Evolutionary conservation across 768 basidiomycete species (phyloP).

Genomic region (Kwoniella heveanensis): DNA sequence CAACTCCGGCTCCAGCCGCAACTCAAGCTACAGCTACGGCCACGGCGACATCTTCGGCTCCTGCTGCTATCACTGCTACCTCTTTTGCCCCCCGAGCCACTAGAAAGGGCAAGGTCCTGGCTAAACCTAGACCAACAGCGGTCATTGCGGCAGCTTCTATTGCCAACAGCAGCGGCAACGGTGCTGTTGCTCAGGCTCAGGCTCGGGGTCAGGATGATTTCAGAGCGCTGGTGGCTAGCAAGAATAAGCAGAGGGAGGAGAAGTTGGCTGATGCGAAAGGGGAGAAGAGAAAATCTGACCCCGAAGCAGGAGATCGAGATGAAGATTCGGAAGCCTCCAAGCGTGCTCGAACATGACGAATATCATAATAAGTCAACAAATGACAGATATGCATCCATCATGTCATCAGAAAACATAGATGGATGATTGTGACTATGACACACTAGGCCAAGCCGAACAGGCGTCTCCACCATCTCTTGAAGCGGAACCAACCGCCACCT

Average conservation of each 20-base stretch:
- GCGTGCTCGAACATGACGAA: constrained; percentile 16
- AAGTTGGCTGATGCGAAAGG: constrained; percentile 26
- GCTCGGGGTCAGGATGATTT: constrained; percentile 72
- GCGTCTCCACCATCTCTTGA: constrained; percentile 76
- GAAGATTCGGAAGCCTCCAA: constrained; percentile 6
- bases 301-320: constrained; percentile 21
- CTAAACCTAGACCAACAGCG: constrained; percentile 62
- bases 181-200: background rate
- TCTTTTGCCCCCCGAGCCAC: constrained; percentile 40
- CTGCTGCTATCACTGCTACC: background rate
- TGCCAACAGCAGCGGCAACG: constrained; percentile 2
- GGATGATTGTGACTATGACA: too few relatives aligned
- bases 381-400: constrained; percentile 23
- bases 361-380: constrained; percentile 4
- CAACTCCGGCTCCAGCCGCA: background rate
- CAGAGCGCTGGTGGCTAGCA: constrained; percentile 68
- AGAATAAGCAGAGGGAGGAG: constrained; percentile 45
- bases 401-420: constrained; percentile 53
- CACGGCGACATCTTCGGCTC: background rate
- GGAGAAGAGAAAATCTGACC: constrained; percentile 30
- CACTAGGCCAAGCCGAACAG: constrained; percentile 64
- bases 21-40: background rate
- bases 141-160: constrained; percentile 52
- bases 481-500: constrained; percentile 77
- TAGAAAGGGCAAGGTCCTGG: constrained; percentile 33